These are phyloP conservation scores for Citropsis articulata DNA, from an alignment of 345 rosid genomes.

Conservation along the genomic window DNA sequence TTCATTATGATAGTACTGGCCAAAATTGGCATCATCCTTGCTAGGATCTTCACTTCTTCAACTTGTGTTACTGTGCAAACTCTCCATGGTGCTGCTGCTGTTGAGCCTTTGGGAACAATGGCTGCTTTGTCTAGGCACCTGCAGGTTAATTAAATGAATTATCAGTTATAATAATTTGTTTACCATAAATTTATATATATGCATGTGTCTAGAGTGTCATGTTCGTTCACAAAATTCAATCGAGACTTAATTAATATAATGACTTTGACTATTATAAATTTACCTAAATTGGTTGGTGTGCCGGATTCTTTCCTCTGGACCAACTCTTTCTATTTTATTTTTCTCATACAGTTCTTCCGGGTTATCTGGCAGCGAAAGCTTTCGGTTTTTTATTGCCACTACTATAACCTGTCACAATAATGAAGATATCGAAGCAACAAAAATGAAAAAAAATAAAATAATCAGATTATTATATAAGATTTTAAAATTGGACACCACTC, in stretches of 20 bases:
- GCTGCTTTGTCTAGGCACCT: conserved; percentile 48
- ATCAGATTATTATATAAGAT: not conserved
- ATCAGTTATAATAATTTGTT: too few relatives aligned
- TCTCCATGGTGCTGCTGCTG: conserved; percentile 17
- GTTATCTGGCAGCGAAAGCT: conserved; percentile 32
- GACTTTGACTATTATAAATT: not conserved
- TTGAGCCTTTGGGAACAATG: conserved; percentile 15
- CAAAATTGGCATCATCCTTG: conserved; percentile 42
- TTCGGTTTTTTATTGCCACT: conserved; percentile 41
- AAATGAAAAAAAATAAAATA: not conserved
- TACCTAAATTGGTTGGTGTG: conserved; percentile 56
- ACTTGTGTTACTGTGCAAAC: conserved; percentile 54
- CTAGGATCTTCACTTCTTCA: conserved; percentile 45
- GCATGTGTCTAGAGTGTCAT: too few relatives aligned
- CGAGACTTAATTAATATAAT: too few relatives aligned
- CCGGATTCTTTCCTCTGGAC: conserved; percentile 19
- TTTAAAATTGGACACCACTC: too few relatives aligned
- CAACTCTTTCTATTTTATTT: conserved; percentile 20
- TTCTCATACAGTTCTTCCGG: conserved; percentile 37
- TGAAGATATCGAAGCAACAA: not conserved
- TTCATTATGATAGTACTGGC: conserved; percentile 41
- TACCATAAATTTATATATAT: too few relatives aligned
- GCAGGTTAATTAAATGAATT: not conserved
- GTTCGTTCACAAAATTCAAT: too few relatives aligned
- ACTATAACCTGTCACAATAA: conserved; percentile 28